A percentile compares a stretch with the other conserved stretches of the same genome.
These are phyloP conservation scores for Amaranthus hypochondriacus DNA, from an alignment of 148 eudicot species.

Conservation along the genomic window DNA sequence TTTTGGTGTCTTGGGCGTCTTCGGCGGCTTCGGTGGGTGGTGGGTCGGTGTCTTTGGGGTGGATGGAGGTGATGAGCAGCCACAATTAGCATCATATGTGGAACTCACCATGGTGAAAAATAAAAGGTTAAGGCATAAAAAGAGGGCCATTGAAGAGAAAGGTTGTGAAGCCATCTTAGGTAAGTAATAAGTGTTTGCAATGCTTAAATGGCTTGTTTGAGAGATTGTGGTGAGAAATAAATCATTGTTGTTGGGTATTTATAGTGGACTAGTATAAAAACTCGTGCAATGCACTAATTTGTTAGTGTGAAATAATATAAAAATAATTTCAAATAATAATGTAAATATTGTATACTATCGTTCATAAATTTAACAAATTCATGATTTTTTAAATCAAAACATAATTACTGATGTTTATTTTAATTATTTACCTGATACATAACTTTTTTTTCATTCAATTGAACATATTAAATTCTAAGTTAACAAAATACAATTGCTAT, in stretches of 20 bases:
- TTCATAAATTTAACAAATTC: no score
- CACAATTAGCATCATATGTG: conserved; percentile 18
- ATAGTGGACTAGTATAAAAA: neutral
- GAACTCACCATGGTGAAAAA: conserved; percentile 59
- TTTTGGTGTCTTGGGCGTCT: neutral
- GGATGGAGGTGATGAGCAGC: conserved; percentile 29
- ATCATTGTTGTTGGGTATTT: conserved; percentile 1
- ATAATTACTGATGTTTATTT: no score
- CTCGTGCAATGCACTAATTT: no score
- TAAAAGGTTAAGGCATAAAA: conserved; percentile 49
- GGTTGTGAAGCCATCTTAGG: conserved; percentile 41
- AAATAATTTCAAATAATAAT: no score
- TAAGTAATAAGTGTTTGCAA: neutral
- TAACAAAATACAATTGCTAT: no score
- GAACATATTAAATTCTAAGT: no score
- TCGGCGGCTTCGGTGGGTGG: conserved; percentile 1
- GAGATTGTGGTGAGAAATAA: conserved; percentile 1
- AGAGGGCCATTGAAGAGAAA: conserved; percentile 30
- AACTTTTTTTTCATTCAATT: no score
- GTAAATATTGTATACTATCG: no score
- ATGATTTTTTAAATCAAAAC: no score
- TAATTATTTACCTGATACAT: no score
- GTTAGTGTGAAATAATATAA: no score
- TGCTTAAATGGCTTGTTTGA: neutral
- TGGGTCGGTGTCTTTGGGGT: conserved; percentile 22